phyloP scores from a whole-genome alignment of 495 filamentous ascomycete species.

The Podospora appendiculata region DNA sequence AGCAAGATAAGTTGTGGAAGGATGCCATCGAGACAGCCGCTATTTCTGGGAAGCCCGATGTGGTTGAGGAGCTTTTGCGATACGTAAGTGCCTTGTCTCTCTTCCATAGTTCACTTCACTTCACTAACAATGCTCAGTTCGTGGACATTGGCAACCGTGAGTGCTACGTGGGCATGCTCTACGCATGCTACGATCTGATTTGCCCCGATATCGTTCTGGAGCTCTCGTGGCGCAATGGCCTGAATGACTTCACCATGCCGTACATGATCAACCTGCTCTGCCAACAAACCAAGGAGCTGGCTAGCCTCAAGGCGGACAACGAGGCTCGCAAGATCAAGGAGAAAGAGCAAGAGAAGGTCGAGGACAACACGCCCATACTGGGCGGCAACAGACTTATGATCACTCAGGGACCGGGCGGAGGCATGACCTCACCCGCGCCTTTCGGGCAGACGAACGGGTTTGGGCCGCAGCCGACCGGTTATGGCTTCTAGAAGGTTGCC shows the following conservation, averaged over 20 bases:
- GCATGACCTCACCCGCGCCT: conserved; percentile 44
- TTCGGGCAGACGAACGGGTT: conserved; percentile 74
- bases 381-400: conserved; percentile 91
- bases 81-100: conserved; percentile 64
- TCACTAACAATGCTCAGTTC: conserved; percentile 57
- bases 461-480: conserved; percentile 73
- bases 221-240: conserved; percentile 91
- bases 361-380: conserved; percentile 90
- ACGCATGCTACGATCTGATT: conserved; percentile 97
- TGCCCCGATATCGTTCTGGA: conserved; percentile 87
- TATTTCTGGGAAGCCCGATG: conserved; percentile 82
- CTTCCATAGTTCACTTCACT: not conserved
- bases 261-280: conserved; percentile 98
- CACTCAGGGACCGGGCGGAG: conserved; percentile 71
- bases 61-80: conserved; percentile 90
- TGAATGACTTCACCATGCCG: conserved; percentile 97
- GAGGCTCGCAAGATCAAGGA: conserved; percentile 92
- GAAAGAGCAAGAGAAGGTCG: conserved; percentile 74
- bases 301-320: conserved; percentile 86
- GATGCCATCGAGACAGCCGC: conserved; percentile 98
- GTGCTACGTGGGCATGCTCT: conserved; percentile 98
- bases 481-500: conserved; percentile 33
- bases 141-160: conserved; percentile 98
- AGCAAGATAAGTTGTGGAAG: conserved; percentile 99
- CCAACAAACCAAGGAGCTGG: conserved; percentile 81